Evolutionary conservation across 1,284 basidiomycete species (phyloP).

Genomic region (Leccinum griseonigrum): DNA sequence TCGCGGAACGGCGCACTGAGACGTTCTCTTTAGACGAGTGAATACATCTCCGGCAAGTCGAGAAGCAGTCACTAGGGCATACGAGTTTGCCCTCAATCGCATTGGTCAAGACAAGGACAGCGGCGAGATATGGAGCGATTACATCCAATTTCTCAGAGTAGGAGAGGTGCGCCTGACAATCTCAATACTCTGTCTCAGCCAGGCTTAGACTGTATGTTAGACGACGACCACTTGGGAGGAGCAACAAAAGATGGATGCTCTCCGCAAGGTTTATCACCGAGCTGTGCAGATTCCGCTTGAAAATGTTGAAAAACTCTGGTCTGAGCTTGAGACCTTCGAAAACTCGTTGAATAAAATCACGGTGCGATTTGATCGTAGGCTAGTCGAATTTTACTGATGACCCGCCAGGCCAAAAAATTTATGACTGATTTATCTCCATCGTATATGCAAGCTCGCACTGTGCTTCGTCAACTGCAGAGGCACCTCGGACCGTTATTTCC

Average conservation of each 20-base stretch:
- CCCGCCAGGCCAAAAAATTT: conserved; percentile 86
- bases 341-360: conserved; percentile 89
- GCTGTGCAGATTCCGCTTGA: conserved; percentile 93
- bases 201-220: conserved; percentile 33
- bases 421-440: conserved; percentile 80
- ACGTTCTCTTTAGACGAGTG: conserved; percentile 41
- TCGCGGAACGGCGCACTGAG: conserved; percentile 11
- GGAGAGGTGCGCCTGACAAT: conserved; percentile 58
- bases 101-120: conserved; percentile 85
- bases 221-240: conserved; percentile 88
- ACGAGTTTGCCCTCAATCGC: conserved; percentile 90
- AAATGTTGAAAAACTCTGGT: conserved; percentile 93
- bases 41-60: conserved; percentile 59
- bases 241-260: conserved; percentile 91
- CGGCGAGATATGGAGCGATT: conserved; percentile 73
- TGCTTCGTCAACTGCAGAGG: conserved; percentile 80
- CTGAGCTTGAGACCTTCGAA: conserved; percentile 94
- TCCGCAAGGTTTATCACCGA: conserved; percentile 91
- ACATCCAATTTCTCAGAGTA: conserved; percentile 82
- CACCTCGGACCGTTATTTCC: conserved; percentile 67
- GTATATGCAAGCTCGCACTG: conserved; percentile 93
- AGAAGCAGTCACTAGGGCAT: conserved; percentile 82
- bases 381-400: conserved; percentile 10
- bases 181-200: conserved; percentile 1
- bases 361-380: conserved; percentile 35